A percentile compares a stretch with the other conserved stretches of the same genome.
These are phyloP conservation scores for Ascochyta rabiei DNA, from an alignment of 2,329 filamentous ascomycete species.

Conservation along the genomic window DNA sequence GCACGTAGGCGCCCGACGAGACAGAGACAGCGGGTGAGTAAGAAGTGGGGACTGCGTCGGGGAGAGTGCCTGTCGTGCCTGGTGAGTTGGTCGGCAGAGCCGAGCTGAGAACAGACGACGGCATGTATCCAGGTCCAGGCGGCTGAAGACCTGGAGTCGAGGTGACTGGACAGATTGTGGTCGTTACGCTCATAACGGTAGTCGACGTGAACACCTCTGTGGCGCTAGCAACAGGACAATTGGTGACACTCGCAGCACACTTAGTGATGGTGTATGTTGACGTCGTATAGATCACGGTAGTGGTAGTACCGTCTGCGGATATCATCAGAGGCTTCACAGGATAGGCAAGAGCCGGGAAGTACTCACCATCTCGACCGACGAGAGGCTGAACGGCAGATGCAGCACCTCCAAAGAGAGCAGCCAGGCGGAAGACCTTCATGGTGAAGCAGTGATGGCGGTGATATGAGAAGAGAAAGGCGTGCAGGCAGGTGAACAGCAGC, in stretches of 20 bases:
- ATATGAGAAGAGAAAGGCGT: conserved; percentile 27
- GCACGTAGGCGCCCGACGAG: conserved; percentile 1
- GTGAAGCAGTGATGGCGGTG: conserved; percentile 20
- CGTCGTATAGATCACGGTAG: conserved; percentile 48
- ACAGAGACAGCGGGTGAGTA: conserved; percentile 1
- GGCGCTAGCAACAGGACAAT: conserved; percentile 45
- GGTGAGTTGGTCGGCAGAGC: conserved; percentile 9
- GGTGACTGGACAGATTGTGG: conserved; percentile 50
- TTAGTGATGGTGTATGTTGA: conserved; percentile 48
- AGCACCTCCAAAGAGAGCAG: conserved; percentile 32
- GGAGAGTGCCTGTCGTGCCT: conserved; percentile 9
- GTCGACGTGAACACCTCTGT: conserved; percentile 47
- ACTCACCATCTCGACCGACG: conserved; percentile 30
- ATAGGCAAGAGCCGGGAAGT: not conserved
- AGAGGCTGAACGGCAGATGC: conserved; percentile 28
- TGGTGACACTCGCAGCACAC: conserved; percentile 43
- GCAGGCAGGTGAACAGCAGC: conserved; percentile 24
- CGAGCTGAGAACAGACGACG: conserved; percentile 14
- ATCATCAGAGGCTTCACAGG: conserved; percentile 9
- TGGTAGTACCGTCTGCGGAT: conserved; percentile 30
- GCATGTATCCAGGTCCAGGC: conserved; percentile 6
- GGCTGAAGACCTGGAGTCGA: conserved; percentile 21
- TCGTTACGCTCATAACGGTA: conserved; percentile 47
- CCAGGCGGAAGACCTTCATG: conserved; percentile 39
- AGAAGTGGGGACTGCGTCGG: conserved; percentile 17